Evolutionary conservation across 345 rosid species (phyloP), one percentile per base, ranked within the genome.

Genomic region (Bruguiera parviflora): DNA sequence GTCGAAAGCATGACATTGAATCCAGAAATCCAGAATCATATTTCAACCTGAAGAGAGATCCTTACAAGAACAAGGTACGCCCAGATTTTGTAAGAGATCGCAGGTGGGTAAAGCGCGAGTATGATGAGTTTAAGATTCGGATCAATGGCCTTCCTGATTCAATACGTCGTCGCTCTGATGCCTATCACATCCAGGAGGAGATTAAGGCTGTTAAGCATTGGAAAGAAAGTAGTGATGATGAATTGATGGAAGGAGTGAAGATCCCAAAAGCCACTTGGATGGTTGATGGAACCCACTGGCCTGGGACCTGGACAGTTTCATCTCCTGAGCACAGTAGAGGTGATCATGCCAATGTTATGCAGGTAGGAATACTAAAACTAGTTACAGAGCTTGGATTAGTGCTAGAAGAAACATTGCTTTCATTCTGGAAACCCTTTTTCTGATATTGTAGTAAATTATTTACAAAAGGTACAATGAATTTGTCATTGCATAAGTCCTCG

Each of bases 1-100:
- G 96, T 68, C 68, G 90, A 75, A 92, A 92, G 64, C 96, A 92
- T 62, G 61, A 32, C 25, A 82, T 92, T 31, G 89, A 88, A 82
- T 95, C 98, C 2, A 73, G 95, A 69, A 90, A 90, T 67, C 95
- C 98, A 0, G 96, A 92, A n/a, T 78, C 89, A 18, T 92, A 92
- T 75, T 92, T 92, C 59, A 82, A 74, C 70, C 66, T 90, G 72
- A 90, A 81, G 65, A 81, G 73, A 49, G 98, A 92, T 82, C 92
- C 96, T n/a, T 90, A 78, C 61, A 92, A 92, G 83, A 66, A 75
- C 53, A 90, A 88, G 70, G 88, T 90, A 28, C 81, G 82, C 24
- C 78, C 82, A 6, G 98, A 88, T 66, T 92, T 92, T 71, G 95
- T 92, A 37, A 77, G 89, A 47, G 96, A 92, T 53, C 80, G 92